Evolutionary conservation across 2,329 filamentous ascomycete genomes (phyloP), one percentile per base, ranked within the genome.

Genomic region (Apiospora kogelbergensis): DNA sequence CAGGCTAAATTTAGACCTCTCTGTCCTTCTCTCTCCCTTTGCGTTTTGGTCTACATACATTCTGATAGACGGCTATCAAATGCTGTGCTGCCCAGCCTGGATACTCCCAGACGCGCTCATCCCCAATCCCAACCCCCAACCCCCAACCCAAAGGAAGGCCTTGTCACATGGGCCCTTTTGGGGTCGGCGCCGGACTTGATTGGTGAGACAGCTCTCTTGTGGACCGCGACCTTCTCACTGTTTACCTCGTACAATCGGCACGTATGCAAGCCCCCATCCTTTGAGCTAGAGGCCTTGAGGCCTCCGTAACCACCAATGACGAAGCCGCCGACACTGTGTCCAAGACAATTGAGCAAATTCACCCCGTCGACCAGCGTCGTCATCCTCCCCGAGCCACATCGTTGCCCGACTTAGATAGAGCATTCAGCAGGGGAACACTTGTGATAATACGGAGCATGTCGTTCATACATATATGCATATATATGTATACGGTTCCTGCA

Each of bases 181-280:
- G 48, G 48, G 46, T 33, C 26, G 26, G 48, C 48, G 24, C 7
- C 26, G 48, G 53, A 6, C 53, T 60, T 60, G 53, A 60, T 60
- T 60, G 26, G 53, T 60, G 53, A 60, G 53, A 60, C 53, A 60
- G 10, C 30, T 26, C 53, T 37, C 53, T 37, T 10, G 53, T 60
- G 53, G 53, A n/a, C 30, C 53, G 7, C 30, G 17, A 60, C 37
- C 17, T n/a, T 37, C 53, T 60, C 53, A 37, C 53, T 60, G 10
- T 60, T 60, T 60, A 60, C 53, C 53, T 60, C 53, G 53, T 60
- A 60, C 53, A 60, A 26, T 37, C 33, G 53, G 48, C 46, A 53
- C 46, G 46, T 15, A 30, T 53, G 46, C 46, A 53, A 53, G 24
- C 46, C 46, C 46, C 46, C 46, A 53, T 53, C 46, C 46, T 30